Evolutionary conservation across 768 basidiomycete genomes (phyloP).

Genomic region (Inosperma sp.): DNA sequence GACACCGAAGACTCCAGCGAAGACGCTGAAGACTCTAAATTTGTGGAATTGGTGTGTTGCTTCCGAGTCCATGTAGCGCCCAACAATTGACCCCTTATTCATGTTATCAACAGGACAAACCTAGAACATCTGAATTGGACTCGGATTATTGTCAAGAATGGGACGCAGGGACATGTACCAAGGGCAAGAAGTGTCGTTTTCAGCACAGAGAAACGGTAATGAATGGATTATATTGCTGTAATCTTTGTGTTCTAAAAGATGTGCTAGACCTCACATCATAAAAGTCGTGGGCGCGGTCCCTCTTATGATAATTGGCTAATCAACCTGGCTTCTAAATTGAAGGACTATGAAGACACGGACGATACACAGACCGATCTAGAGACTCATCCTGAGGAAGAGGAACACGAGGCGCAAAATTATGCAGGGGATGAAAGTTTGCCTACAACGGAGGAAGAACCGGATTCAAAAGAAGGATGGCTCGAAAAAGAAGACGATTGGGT

Average conservation of each 20-base stretch:
- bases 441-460: neutral
- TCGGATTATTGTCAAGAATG: slow-evolving; percentile 7
- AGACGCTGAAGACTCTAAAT: neutral
- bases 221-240: neutral
- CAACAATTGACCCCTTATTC: neutral
- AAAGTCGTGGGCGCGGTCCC: neutral
- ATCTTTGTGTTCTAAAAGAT: neutral
- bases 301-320: slow-evolving; percentile 3
- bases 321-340: neutral
- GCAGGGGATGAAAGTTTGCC: neutral
- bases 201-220: neutral
- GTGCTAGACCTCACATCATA: neutral
- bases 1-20: no score
- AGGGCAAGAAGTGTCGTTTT: slow-evolving; percentile 10
- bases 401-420: neutral
- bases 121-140: neutral
- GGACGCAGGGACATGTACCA: slow-evolving; percentile 4
- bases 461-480: neutral
- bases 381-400: neutral
- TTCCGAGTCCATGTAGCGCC: neutral
- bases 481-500: neutral
- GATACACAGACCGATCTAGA: no score
- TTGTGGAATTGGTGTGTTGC: no score
- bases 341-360: no score
- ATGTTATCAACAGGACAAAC: neutral